A percentile compares a stretch with the other conserved stretches of the same genome.
These are phyloP conservation scores for Uronychia setigera DNA, from an alignment of 73 alveolate genomes.

Conservation along the genomic window DNA sequence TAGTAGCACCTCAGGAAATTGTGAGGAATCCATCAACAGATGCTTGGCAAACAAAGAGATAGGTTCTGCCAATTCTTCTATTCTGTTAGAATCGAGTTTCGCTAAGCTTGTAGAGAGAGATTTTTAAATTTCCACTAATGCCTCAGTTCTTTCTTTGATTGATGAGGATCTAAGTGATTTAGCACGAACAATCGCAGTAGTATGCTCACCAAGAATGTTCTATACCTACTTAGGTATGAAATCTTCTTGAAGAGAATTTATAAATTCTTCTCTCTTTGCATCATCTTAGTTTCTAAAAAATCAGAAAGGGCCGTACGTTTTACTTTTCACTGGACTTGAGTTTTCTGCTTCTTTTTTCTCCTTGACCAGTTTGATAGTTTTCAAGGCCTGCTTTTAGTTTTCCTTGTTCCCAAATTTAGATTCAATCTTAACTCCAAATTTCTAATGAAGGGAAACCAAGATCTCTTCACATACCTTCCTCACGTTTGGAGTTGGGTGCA, in stretches of 20 bases:
- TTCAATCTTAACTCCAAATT: conserved; percentile 37
- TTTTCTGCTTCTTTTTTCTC: neutral
- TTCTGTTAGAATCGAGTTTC: neutral
- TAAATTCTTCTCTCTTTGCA: neutral
- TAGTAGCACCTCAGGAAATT: conserved; percentile 20
- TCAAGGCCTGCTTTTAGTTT: neutral
- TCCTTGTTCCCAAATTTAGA: conserved; percentile 6
- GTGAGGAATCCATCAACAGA: conserved; percentile 15
- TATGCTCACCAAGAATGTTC: neutral
- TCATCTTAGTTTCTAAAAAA: neutral
- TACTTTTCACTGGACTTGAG: neutral
- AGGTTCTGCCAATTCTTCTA: conserved; percentile 15
- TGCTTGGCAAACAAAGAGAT: conserved; percentile 11
- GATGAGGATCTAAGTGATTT: neutral
- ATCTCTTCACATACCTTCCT: conserved; percentile 29
- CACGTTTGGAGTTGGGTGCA: conserved; percentile 35
- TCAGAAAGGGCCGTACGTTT: too few species aligned
- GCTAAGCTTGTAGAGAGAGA: neutral
- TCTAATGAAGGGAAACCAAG: conserved; percentile 27
- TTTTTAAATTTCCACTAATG: neutral
- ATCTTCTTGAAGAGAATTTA: neutral
- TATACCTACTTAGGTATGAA: neutral
- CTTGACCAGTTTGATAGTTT: neutral
- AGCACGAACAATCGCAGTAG: neutral
- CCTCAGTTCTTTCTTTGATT: neutral